Conservation (phyloP, 345 rosid genomes). For the Viola odorata region DNA sequence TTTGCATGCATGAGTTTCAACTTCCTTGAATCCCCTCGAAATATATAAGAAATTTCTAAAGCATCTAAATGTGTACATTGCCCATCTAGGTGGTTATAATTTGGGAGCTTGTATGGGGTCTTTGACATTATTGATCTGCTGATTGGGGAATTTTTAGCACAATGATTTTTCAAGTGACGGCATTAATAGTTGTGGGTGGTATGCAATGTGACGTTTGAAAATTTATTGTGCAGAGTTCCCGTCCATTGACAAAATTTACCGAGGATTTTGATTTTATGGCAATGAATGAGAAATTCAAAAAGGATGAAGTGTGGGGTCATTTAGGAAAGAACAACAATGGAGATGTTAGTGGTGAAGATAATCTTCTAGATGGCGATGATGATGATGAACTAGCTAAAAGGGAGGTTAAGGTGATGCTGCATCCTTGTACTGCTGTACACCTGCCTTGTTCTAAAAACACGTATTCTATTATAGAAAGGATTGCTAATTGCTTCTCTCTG, state of each 20-base stretch:
- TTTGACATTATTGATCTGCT: neutral
- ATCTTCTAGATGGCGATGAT: constrained; percentile 35
- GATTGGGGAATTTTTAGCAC: neutral
- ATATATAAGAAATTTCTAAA: no score
- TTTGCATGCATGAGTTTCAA: no score
- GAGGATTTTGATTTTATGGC: constrained; percentile 91
- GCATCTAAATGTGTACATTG: no score
- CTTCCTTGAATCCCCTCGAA: no score
- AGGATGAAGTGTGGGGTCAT: constrained; percentile 96
- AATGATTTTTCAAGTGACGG: neutral
- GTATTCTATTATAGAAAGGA: neutral
- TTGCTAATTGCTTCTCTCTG: neutral
- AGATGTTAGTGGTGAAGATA: constrained; percentile 48
- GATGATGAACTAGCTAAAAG: constrained; percentile 44
- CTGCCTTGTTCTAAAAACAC: neutral
- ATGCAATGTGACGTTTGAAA: neutral
- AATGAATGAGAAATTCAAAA: constrained; percentile 93
- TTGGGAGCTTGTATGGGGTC: neutral
- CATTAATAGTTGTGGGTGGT: neutral
- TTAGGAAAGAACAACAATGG: constrained; percentile 65
- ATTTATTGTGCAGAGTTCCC: constrained; percentile 33
- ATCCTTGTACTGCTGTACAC: neutral
- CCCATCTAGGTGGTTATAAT: no score
- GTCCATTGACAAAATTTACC: constrained; percentile 56
- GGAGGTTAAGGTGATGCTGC: constrained; percentile 37